Percentiles rank a stretch among this genome's conserved stretches.
Evolutionary conservation across 2,329 filamentous ascomycete genomes (phyloP).

Genomic region (Polytolypa hystricis): DNA sequence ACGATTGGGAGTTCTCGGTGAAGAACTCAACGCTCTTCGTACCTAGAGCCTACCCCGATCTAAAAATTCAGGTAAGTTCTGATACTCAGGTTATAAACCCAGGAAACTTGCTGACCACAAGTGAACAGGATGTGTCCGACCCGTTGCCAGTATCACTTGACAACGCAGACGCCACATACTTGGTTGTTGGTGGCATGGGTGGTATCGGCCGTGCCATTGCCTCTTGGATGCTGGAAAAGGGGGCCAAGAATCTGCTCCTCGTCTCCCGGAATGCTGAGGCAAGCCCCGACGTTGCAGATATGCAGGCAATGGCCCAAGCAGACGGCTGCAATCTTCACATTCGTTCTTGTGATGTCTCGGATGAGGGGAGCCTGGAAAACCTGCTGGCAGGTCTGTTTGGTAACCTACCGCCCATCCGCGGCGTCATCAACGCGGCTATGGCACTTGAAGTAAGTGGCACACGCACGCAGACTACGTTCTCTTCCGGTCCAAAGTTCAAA

Average conservation of each 20-base stretch:
- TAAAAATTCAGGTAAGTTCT: no score
- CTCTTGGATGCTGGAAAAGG: constrained; percentile 21
- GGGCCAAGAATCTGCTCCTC: constrained; percentile 24
- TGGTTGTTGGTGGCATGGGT: constrained; percentile 29
- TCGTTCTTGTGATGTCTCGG: constrained; percentile 10
- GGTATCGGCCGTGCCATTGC: constrained; percentile 28
- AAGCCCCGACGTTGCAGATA: constrained; percentile 16
- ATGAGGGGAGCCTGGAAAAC: background rate
- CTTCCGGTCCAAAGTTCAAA: no score
- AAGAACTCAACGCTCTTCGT: no score
- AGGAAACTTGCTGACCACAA: background rate
- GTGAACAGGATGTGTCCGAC: constrained; percentile 10
- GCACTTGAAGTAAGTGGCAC: constrained; percentile 13
- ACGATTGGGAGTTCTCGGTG: no score
- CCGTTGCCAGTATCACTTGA: constrained; percentile 9
- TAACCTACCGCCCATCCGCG: constrained; percentile 13
- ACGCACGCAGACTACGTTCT: no score
- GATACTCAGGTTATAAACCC: no score
- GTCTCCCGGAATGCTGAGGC: constrained; percentile 19
- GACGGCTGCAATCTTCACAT: constrained; percentile 8
- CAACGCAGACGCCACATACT: constrained; percentile 19
- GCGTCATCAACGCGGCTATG: constrained; percentile 14
- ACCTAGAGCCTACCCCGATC: no score
- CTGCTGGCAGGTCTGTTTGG: background rate
- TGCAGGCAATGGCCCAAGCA: background rate